Base-by-base conservation (phyloP, 140 eudicot genomes). In the Erigeron philadelphicus region DNA sequence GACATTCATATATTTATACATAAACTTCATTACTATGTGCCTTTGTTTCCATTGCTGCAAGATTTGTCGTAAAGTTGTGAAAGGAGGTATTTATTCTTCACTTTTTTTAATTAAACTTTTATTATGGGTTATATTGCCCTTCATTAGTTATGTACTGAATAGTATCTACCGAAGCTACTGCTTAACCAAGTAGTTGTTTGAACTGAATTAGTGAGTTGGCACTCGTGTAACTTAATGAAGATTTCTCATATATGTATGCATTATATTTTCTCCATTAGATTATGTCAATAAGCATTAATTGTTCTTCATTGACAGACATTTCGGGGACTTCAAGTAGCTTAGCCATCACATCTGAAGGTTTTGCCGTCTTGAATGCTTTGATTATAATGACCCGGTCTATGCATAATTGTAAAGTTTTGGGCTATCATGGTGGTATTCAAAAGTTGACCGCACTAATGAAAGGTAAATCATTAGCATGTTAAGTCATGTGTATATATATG, bases 401-500 rank as follows among this genome's bases (percentile, higher is more conserved):
- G 81, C 89, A 83, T 71, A 93, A 93, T 49, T 93, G 99, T 81
- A 80, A 82, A 79, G 95, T 87, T 50, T 82, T 94, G 78, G 97
- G 99, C 78, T 87, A 85, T 78, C 79, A 87, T 77, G 89, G 90
- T 57, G 96, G 95, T 40, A 82, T 86, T 74, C 99, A 81, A 72
- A 89, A 93, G 76, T 94, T 93, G 66, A 83, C 95, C 3, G 96
- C 95, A 40, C 70, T 94, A 73, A 80, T 94, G 90, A 94, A 94
- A 82, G 99, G 97, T 87, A 82, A 41, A 38, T 9, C n/a, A 13
- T 59, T 48, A 64, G 10, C 23, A 10, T 49, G 53, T 72, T 52
- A 43, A 58, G 16, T 54, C 25, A 21, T 31, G 38, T 54, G 35
- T 17, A 41, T 8, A 46, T 58, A 25, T 60, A n/a, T n/a, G n/a